Percentiles rank a stretch among this genome's conserved stretches.
phyloP scores from a whole-genome alignment of 106 monocot genomes.

The Apostasia shenzhenica region DNA sequence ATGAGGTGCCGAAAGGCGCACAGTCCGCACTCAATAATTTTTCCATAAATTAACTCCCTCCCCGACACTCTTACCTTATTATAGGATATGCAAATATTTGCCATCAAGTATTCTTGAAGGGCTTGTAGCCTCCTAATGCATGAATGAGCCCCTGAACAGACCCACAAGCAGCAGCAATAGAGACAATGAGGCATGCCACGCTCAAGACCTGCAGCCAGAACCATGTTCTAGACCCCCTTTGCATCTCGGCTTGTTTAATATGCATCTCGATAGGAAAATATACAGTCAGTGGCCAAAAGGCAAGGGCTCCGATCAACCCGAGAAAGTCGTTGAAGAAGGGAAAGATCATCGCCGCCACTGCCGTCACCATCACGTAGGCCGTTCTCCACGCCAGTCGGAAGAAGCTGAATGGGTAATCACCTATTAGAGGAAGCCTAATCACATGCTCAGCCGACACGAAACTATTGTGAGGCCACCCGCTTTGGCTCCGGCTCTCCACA shows the following conservation, averaged over 20 bases:
- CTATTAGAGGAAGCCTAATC: conserved; percentile 9
- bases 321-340: conserved; percentile 52
- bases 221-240: conserved; percentile 23
- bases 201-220: conserved; percentile 32
- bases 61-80: too few species aligned
- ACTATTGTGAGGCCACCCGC: conserved; percentile 5
- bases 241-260: conserved; percentile 22
- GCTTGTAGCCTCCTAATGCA: conserved; percentile 19
- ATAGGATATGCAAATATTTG: too few species aligned
- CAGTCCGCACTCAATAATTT: too few species aligned
- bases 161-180: conserved; percentile 17
- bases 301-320: conserved; percentile 30
- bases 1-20: too few species aligned
- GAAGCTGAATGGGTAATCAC: conserved; percentile 10
- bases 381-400: conserved; percentile 32
- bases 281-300: conserved; percentile 45
- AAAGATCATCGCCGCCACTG: conserved; percentile 37
- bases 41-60: too few species aligned
- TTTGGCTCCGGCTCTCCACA: conserved; percentile 10
- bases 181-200: conserved; percentile 23
- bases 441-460: conserved; percentile 12
- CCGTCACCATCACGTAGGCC: conserved; percentile 15
- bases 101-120: conserved; percentile 14
- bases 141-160: conserved; percentile 38
- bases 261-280: conserved; percentile 35